phyloP scores from a whole-genome alignment of 2,329 filamentous ascomycete species.

The Volutella citrinella region DNA sequence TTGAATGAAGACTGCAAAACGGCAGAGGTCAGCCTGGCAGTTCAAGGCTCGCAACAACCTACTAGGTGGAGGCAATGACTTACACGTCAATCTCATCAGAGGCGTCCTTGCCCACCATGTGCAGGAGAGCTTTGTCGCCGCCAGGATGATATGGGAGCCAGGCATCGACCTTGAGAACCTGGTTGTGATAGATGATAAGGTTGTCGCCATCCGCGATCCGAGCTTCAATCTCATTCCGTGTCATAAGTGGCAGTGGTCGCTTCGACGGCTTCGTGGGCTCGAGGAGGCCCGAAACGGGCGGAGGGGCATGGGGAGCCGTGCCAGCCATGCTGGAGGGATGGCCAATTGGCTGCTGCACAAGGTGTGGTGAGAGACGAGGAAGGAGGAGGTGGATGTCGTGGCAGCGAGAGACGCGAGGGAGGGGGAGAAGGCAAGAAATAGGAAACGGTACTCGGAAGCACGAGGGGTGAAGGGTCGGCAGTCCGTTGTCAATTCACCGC shows the following conservation, averaged over 20 bases:
- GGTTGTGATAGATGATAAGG: conserved; percentile 76
- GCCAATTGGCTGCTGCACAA: conserved; percentile 7
- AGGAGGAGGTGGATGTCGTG: neutral
- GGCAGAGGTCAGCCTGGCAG: conserved; percentile 12
- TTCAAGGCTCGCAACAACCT: neutral
- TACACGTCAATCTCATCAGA: conserved; percentile 93
- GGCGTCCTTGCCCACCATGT: conserved; percentile 92
- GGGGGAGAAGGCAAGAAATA: conserved; percentile 1
- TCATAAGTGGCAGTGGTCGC: conserved; percentile 35
- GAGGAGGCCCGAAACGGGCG: conserved; percentile 21
- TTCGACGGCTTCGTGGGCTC: conserved; percentile 12
- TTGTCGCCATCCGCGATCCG: conserved; percentile 78
- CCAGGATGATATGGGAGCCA: conserved; percentile 92
- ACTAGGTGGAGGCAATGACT: conserved; percentile 25
- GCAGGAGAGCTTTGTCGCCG: conserved; percentile 83
- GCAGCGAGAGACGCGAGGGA: neutral
- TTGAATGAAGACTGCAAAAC: conserved; percentile 69
- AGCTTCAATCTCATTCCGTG: conserved; percentile 52
- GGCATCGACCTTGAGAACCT: conserved; percentile 81
- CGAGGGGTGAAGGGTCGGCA: too few species aligned
- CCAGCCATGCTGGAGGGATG: neutral
- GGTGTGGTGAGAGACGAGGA: neutral
- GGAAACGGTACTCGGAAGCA: too few species aligned
- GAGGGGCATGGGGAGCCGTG: conserved; percentile 7
- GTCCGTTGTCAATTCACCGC: too few species aligned